phyloP scores from a whole-genome alignment of 2,329 filamentous ascomycete species.

The Mycocentrospora acerina region DNA sequence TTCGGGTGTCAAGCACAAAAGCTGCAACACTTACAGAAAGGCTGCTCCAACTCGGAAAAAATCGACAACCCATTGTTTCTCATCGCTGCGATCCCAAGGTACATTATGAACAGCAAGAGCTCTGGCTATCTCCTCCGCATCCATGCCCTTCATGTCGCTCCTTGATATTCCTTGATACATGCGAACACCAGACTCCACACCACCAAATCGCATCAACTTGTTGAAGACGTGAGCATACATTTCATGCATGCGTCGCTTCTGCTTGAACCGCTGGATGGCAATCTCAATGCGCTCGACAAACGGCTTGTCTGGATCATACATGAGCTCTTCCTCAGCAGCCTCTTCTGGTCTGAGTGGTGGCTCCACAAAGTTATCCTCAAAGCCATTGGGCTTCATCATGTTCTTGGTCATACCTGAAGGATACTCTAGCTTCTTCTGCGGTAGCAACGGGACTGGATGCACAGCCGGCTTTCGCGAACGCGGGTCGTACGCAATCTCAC shows the following conservation, averaged over 20 bases:
- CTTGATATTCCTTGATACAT: conserved; percentile 65
- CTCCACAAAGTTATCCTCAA: conserved; percentile 75
- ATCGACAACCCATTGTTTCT: conserved; percentile 72
- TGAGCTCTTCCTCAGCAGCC: conserved; percentile 62
- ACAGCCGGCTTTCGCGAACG: conserved; percentile 21
- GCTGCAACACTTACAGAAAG: conserved; percentile 64
- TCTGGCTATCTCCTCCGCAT: conserved; percentile 64
- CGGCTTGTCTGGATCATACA: conserved; percentile 62
- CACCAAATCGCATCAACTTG: conserved; percentile 81
- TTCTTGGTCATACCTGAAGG: conserved; percentile 44
- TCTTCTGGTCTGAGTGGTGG: conserved; percentile 73
- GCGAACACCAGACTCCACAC: conserved; percentile 65
- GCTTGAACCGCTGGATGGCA: conserved; percentile 79
- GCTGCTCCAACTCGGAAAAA: conserved; percentile 76
- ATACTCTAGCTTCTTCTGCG: conserved; percentile 31
- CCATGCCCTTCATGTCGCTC: conserved; percentile 63
- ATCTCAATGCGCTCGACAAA: conserved; percentile 73
- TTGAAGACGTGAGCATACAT: conserved; percentile 67
- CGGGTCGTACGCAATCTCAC: conserved; percentile 36
- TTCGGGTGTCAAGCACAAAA: no score
- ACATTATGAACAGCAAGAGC: conserved; percentile 66
- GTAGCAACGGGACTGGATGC: conserved; percentile 24
- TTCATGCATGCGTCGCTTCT: conserved; percentile 70
- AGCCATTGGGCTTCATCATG: conserved; percentile 48
- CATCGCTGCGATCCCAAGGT: conserved; percentile 49